Conservation (phyloP, 2,329 filamentous ascomycete species). For the Claviceps sorghi region DNA sequence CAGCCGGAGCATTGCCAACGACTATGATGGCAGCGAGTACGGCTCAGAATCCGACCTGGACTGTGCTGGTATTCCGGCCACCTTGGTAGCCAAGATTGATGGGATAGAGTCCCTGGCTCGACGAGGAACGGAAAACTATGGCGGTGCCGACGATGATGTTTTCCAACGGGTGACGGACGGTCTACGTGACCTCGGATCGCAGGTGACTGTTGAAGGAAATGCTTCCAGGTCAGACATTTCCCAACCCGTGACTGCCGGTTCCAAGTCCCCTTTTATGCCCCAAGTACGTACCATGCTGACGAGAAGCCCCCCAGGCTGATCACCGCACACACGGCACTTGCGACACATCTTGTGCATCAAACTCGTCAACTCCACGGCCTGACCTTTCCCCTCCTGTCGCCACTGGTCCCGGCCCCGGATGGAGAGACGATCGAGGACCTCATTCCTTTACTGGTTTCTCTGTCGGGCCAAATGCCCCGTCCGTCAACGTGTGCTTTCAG, state of each 20-base stretch:
- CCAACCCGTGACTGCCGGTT: background rate
- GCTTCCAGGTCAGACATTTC: constrained; percentile 45
- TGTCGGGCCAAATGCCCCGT: constrained; percentile 53
- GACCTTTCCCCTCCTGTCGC: constrained; percentile 55
- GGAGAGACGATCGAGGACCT: constrained; percentile 52
- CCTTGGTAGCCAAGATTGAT: constrained; percentile 54
- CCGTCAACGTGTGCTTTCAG: constrained; percentile 47
- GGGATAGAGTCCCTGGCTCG: constrained; percentile 57
- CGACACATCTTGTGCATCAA: constrained; percentile 61
- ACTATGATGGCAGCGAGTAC: constrained; percentile 62
- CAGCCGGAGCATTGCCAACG: constrained; percentile 39
- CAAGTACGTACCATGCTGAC: background rate
- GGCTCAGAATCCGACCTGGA: constrained; percentile 59
- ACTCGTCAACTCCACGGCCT: constrained; percentile 62
- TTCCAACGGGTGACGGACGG: constrained; percentile 53
- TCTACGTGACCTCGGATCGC: constrained; percentile 58
- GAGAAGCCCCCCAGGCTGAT: constrained; percentile 41
- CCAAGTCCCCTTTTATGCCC: too few relatives aligned
- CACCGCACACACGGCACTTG: constrained; percentile 59
- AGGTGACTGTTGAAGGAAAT: constrained; percentile 56
- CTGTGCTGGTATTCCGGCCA: constrained; percentile 50
- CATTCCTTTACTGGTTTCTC: constrained; percentile 50
- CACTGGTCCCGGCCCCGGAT: constrained; percentile 48
- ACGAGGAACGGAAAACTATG: constrained; percentile 50
- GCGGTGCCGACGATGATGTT: constrained; percentile 49